Percentiles rank a stretch among this genome's conserved stretches.
phyloP scores from a whole-genome alignment of 768 basidiomycete genomes.

The Piloderma croceum region DNA sequence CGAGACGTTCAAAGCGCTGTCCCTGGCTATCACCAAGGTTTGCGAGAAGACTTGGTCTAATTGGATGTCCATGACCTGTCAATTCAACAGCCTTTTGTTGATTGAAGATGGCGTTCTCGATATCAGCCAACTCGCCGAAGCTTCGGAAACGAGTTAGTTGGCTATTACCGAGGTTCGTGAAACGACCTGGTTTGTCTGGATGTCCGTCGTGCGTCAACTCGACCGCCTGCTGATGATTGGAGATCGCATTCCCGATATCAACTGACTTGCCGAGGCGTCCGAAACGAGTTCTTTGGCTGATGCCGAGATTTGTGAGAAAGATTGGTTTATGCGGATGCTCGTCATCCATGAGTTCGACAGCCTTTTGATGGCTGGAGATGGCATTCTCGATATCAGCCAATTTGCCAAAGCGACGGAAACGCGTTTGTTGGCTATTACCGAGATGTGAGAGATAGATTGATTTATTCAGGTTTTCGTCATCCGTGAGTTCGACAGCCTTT shows the following conservation, averaged over 20 bases:
- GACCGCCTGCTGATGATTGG: too few relatives aligned
- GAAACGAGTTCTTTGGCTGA: constrained; percentile 14
- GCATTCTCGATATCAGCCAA: constrained; percentile 18
- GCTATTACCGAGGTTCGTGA: too few relatives aligned
- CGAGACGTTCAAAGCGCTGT: constrained; percentile 18
- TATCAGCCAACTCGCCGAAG: too few relatives aligned
- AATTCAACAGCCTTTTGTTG: constrained; percentile 14
- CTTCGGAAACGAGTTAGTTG: too few relatives aligned
- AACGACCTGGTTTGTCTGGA: neutral
- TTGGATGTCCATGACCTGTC: constrained; percentile 12
- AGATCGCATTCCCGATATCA: too few relatives aligned
- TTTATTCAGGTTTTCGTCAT: too few relatives aligned
- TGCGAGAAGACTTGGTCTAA: constrained; percentile 10
- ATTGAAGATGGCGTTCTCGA: too few relatives aligned
- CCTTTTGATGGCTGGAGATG: constrained; percentile 15
- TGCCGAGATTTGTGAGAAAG: constrained; percentile 10
- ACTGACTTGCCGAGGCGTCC: constrained; percentile 17
- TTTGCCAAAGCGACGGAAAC: constrained; percentile 6
- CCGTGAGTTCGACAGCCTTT: too few relatives aligned
- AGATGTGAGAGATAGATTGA: too few relatives aligned
- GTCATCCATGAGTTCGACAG: constrained; percentile 15
- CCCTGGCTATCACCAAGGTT: constrained; percentile 18
- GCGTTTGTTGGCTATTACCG: constrained; percentile 2
- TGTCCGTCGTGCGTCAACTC: too few relatives aligned
- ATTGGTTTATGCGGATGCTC: constrained; percentile 3